phyloP scores from a whole-genome alignment of 768 basidiomycete genomes.

The Russula virescens region DNA sequence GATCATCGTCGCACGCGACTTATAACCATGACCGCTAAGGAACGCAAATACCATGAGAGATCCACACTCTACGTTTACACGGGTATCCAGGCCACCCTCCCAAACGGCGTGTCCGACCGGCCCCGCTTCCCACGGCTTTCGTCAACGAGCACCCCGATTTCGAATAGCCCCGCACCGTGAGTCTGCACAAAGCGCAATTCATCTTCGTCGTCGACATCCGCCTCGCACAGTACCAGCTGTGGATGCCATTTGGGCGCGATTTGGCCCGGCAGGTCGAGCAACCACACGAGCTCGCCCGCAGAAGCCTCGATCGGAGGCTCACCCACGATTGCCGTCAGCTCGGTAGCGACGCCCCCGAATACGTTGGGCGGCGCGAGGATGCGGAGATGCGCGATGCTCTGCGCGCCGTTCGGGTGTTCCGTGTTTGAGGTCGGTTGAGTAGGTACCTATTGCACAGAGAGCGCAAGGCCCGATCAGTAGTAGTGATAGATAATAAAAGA shows the following conservation, averaged over 20 bases:
- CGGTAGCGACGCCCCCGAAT: slow-evolving; percentile 32
- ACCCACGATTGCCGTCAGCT: slow-evolving; percentile 48
- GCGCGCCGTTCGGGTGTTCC: slow-evolving; percentile 45
- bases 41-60: no score
- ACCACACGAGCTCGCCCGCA: slow-evolving; percentile 12
- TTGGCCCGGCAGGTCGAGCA: slow-evolving; percentile 11
- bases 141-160: slow-evolving; percentile 46
- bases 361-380: slow-evolving; percentile 34
- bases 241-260: slow-evolving; percentile 18
- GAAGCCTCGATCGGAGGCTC: slow-evolving; percentile 29
- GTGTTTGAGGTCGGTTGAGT: slow-evolving; percentile 41
- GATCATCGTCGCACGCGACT: no score
- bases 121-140: slow-evolving; percentile 29
- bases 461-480: no score
- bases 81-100: slow-evolving; percentile 41
- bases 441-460: slow-evolving; percentile 56
- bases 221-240: slow-evolving; percentile 35
- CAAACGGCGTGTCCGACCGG: slow-evolving; percentile 41
- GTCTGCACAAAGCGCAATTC: slow-evolving; percentile 32
- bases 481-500: no score
- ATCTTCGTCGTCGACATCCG: slow-evolving; percentile 31
- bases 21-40: no score
- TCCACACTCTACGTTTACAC: no score
- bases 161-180: slow-evolving; percentile 41
- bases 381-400: slow-evolving; percentile 46